Evolutionary conservation across 2,329 filamentous ascomycete genomes (phyloP), one percentile per base, ranked within the genome.

Genomic region (Colletotrichum sansevieriae): DNA sequence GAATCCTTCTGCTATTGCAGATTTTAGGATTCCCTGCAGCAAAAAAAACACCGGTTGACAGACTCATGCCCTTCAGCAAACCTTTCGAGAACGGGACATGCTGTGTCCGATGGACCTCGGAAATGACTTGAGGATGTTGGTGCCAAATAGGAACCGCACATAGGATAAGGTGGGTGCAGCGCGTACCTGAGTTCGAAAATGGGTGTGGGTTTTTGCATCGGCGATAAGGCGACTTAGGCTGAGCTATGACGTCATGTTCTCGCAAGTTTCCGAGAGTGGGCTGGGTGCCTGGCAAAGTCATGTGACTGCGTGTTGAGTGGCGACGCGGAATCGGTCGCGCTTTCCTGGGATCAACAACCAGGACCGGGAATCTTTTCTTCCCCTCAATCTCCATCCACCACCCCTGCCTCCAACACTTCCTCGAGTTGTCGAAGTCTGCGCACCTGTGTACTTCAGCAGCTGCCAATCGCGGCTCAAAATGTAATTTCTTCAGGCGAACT

Each of bases 291-390:
- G 13, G 3, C 10, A 12, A 25, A 46, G 8, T 3, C 65, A 47
- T 25, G 54, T 68, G 60, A 64, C 13, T 44, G 5, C 70, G 70
- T 71, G 70, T 54, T 63, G 57, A 58, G 70, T 62, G 66, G 63
- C 63, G 67, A 71, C 70, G 70, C 70, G 70, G 51, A 57, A 55
- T 49, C 13, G 51, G 63, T 71, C 70, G 70, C 70, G 70, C 67
- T 65, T 70, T 52, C 62, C 29, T 15, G 49, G 56, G 41, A 39
- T 54, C 55, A 68, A 70, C 43, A 63, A 57, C 61, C 41, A 44
- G 7, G 25, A 25, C 33, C 20, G 8, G 29, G 52, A 25, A 43
- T 47, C 51, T 54, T 62, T 25, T 41, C 65, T 43, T 59, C 46
- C 59, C 46, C 52, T 67, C 39, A 41, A 63, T 58, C 57, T 49